Conservation (phyloP, 2,329 filamentous ascomycete species). For the Colletotrichum sp. region DNA sequence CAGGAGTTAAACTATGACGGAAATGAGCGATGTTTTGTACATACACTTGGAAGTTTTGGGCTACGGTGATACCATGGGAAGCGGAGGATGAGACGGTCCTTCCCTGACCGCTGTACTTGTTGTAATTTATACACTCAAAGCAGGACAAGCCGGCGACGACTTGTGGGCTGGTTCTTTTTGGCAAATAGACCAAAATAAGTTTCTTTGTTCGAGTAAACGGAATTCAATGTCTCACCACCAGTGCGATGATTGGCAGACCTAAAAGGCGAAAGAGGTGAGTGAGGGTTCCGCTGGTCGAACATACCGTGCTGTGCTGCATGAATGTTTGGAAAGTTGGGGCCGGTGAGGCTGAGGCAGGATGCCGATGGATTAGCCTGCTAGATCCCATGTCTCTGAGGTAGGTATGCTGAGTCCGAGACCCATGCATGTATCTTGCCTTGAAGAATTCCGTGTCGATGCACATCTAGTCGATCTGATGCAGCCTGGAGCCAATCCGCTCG, state of each 20-base stretch:
- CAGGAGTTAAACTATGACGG: neutral
- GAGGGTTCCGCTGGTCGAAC: neutral
- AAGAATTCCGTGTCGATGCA: neutral
- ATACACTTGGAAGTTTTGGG: neutral
- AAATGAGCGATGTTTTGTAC: conserved; percentile 2
- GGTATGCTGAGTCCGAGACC: neutral
- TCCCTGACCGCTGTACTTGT: conserved; percentile 10
- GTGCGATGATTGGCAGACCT: neutral
- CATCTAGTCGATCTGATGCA: neutral
- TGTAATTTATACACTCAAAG: neutral
- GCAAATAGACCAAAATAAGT: neutral
- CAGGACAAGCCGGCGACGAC: neutral
- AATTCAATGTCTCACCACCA: neutral
- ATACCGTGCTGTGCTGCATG: neutral
- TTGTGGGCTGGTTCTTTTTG: neutral
- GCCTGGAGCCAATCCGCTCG: neutral
- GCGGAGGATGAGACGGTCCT: neutral
- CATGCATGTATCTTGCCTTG: neutral
- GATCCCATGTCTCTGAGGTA: neutral
- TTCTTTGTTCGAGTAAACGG: neutral
- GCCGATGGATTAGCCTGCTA: neutral
- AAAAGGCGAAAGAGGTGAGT: neutral
- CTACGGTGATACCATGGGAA: conserved; percentile 15
- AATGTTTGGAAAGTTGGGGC: neutral
- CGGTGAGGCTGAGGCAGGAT: neutral